These are phyloP conservation scores for Recurvomyces mirabilis DNA, from an alignment of 495 filamentous ascomycete genomes.

Conservation along the genomic window DNA sequence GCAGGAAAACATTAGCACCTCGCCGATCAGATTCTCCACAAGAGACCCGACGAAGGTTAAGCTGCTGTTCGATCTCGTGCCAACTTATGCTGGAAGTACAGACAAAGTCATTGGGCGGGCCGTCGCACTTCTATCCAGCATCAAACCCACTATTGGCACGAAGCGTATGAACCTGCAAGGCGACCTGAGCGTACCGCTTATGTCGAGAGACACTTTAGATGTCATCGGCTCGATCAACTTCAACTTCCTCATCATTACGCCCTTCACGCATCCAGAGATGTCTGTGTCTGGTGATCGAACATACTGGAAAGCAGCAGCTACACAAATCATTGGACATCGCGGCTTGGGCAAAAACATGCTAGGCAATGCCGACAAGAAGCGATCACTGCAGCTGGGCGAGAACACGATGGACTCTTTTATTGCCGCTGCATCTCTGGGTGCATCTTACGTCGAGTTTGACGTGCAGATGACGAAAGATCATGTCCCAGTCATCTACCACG, in stretches of 20 bases:
- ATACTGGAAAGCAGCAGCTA: constrained; percentile 81
- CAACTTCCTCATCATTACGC: constrained; percentile 90
- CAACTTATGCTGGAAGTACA: constrained; percentile 88
- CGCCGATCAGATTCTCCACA: constrained; percentile 80
- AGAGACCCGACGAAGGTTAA: constrained; percentile 69
- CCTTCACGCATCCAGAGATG: constrained; percentile 90
- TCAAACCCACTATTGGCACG: constrained; percentile 69
- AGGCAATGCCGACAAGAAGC: constrained; percentile 42
- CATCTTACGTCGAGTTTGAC: constrained; percentile 83
- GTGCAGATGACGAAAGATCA: constrained; percentile 98
- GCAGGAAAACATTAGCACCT: constrained; percentile 84
- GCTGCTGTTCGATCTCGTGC: constrained; percentile 87
- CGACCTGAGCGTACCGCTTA: constrained; percentile 84
- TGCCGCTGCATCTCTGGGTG: constrained; percentile 84
- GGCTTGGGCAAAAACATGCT: constrained; percentile 81
- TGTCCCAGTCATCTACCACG: constrained; percentile 97
- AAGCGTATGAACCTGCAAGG: constrained; percentile 79
- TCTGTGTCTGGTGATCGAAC: constrained; percentile 77
- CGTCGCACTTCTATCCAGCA: constrained; percentile 75
- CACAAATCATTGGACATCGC: constrained; percentile 91
- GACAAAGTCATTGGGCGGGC: constrained; percentile 83
- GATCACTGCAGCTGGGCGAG: constrained; percentile 85
- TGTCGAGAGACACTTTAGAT: constrained; percentile 68
- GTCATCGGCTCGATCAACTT: constrained; percentile 92
- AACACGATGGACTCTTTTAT: constrained; percentile 95